Base-by-base conservation (phyloP, 2,329 filamentous ascomycete genomes). In the Chaetoscypha palmicola region DNA sequence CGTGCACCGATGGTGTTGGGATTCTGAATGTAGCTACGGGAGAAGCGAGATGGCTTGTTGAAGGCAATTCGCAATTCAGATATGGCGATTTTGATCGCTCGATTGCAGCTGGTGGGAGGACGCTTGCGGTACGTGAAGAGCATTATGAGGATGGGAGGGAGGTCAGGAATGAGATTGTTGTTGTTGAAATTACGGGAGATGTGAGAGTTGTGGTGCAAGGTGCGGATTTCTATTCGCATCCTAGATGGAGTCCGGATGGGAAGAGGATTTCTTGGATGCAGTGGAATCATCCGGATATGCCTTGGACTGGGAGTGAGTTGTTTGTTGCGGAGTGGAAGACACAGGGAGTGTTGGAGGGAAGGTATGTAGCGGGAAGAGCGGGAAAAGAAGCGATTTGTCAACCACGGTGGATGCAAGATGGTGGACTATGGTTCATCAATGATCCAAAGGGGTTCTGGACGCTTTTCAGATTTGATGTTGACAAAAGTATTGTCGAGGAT, bases 261-360 rank as follows among this genome's bases (percentile, higher is more conserved):
- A 62, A 57, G 5, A 66, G 64, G 38, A 50, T 76, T 20, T 65
- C 60, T n/a, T 77, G 74, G 73, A 61, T 72, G 10, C 68, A 77
- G 46, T 78, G 74, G 74, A 61, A 70, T 14, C 71, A 76, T 49
- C 74, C 73, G 0, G 65, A 72, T 38, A 67, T 77, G 60, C 71
- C 72, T 0, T 77, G 73, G 62, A 68, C 67, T 1, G 66, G 67
- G 1, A 67, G 66, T 2, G 64, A 68, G 43, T 54, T 77, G 1
- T 67, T 66, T 51, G 52, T 64, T 35, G 71, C 68, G 0, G 61
- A 66, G 5, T 76, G 70, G 65, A 36, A 59, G 1, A 53, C 62
- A 33, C 63, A 61, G 0, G 54, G 55, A 2, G 41, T 71, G 8
- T 51, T 50, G 3, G 62, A 66, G 12, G 32, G 53, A 2, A 61